A percentile compares a stretch with the other conserved stretches of the same genome.
Conservation (phyloP, 805 yeast genomes). For the Cyberlindnera americana region DNA sequence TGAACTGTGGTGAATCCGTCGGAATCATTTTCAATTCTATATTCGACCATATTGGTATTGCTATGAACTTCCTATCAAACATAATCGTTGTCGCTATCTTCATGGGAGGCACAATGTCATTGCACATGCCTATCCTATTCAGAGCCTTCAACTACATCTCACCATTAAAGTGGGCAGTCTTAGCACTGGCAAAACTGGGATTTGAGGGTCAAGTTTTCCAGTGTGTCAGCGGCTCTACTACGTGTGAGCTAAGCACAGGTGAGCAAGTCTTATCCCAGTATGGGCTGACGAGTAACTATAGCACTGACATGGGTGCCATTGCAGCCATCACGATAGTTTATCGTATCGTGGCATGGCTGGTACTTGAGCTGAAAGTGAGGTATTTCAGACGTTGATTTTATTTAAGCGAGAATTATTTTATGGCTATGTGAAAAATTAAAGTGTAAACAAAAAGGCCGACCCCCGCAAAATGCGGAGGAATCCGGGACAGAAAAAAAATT, state of each 20-base stretch:
- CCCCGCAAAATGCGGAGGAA: too few species aligned
- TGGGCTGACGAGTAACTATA: slow-evolving; percentile 30
- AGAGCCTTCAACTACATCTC: slow-evolving; percentile 68
- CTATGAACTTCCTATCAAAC: slow-evolving; percentile 69
- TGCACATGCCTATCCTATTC: slow-evolving; percentile 65
- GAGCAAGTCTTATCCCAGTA: slow-evolving; percentile 52
- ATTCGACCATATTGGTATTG: slow-evolving; percentile 73
- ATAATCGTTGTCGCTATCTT: slow-evolving; percentile 67
- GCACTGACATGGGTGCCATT: slow-evolving; percentile 15
- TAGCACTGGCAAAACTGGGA: slow-evolving; percentile 55
- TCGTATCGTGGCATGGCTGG: slow-evolving; percentile 14
- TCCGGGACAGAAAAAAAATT: too few species aligned
- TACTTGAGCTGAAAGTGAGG: slow-evolving; percentile 13
- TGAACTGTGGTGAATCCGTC: slow-evolving; percentile 78
- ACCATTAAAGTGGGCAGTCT: slow-evolving; percentile 72
- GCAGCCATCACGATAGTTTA: slow-evolving; percentile 17
- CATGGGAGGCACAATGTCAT: slow-evolving; percentile 83
- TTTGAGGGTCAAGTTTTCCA: slow-evolving; percentile 47
- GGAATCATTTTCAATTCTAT: slow-evolving; percentile 77
- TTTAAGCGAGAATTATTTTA: too few species aligned
- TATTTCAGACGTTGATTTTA: neutral
- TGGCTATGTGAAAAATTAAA: too few species aligned
- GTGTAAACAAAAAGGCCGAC: too few species aligned
- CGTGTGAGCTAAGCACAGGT: slow-evolving; percentile 52
- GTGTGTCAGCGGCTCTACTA: slow-evolving; percentile 47